phyloP scores from a whole-genome alignment of 2,329 filamentous ascomycete genomes.

The Hypoxylon sp. region DNA sequence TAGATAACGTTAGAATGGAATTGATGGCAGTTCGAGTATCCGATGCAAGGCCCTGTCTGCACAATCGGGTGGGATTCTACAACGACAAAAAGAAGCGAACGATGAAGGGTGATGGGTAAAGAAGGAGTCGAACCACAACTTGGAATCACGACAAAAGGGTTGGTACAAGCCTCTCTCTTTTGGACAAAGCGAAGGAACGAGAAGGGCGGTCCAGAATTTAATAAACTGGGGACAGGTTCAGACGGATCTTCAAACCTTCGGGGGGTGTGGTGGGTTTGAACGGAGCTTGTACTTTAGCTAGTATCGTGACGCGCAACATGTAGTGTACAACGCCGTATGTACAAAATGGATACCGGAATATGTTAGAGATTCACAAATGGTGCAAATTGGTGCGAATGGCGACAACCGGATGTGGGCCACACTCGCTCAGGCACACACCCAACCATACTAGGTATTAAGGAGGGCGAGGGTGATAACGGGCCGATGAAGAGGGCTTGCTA shows the following conservation, averaged over 20 bases:
- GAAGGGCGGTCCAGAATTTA: slow-evolving; percentile 47
- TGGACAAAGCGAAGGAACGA: slow-evolving; percentile 40
- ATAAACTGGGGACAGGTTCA: slow-evolving; percentile 43
- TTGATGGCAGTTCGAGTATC: slow-evolving; percentile 27
- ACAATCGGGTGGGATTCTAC: slow-evolving; percentile 30
- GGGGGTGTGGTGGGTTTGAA: slow-evolving; percentile 30
- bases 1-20: slow-evolving; percentile 32
- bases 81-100: slow-evolving; percentile 36
- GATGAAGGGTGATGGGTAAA: slow-evolving; percentile 30
- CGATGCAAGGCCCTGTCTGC: slow-evolving; percentile 37
- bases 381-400: slow-evolving; percentile 29
- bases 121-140: slow-evolving; percentile 34
- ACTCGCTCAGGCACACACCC: slow-evolving; percentile 24
- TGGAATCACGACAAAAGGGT: slow-evolving; percentile 33
- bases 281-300: slow-evolving; percentile 10
- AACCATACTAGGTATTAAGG: neutral
- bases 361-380: slow-evolving; percentile 32
- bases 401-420: slow-evolving; percentile 39
- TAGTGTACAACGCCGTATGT: slow-evolving; percentile 31
- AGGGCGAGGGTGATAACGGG: slow-evolving; percentile 39
- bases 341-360: slow-evolving; percentile 17
- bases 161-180: slow-evolving; percentile 19
- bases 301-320: slow-evolving; percentile 41
- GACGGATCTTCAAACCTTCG: slow-evolving; percentile 43
- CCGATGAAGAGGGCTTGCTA: slow-evolving; percentile 40